Evolutionary conservation across 495 filamentous ascomycete genomes (phyloP), one percentile per base, ranked within the genome.

Genomic region (Aspergillus bridgeri): DNA sequence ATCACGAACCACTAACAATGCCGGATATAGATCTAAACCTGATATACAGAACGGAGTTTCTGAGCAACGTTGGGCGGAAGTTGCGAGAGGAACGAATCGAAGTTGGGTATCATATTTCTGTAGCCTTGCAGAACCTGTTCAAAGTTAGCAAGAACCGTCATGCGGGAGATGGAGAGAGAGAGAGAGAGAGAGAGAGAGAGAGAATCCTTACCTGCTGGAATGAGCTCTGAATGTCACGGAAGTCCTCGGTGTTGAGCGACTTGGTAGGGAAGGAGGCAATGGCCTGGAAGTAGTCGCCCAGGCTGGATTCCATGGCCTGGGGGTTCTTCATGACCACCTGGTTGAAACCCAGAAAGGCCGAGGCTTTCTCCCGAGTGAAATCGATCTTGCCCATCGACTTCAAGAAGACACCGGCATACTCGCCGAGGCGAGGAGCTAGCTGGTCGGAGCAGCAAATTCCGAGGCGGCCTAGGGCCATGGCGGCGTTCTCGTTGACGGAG

Each of bases 401-500:
- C 44, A 99, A 72, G 74, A 97, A 98, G 5, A 86, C 82, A 9
- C 84, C 81, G 2, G 92, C 91, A 59, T 93, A 95, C 44, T 81
- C 85, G 33, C 83, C 78, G n/a, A 99, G 81, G 43, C 89, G 87
- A 9, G 91, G 89, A 0, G 92, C 90, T 43, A 98, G 79, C 38
- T 86, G 75, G 21, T 88, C 85, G 24, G 87, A 80, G 64, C 87
- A 90, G 56, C 86, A 87, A n/a, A 96, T 80, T 7, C 95, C 94
- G 23, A 99, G 79, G 33, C 94, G 83, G 19, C 94, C 95, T 15
- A 99, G 75, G 9, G 93, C 92, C 69, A 96, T 94, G 3, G 92
- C 92, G 1, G 94, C 93, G 67, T 98, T 98, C 69, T 98, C 95
- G 49, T 87, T 89, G 11, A 99, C 88, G 0, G 92, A 95, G 62